phyloP scores from a whole-genome alignment of 1,284 basidiomycete genomes.

The Pterula multifida region DNA sequence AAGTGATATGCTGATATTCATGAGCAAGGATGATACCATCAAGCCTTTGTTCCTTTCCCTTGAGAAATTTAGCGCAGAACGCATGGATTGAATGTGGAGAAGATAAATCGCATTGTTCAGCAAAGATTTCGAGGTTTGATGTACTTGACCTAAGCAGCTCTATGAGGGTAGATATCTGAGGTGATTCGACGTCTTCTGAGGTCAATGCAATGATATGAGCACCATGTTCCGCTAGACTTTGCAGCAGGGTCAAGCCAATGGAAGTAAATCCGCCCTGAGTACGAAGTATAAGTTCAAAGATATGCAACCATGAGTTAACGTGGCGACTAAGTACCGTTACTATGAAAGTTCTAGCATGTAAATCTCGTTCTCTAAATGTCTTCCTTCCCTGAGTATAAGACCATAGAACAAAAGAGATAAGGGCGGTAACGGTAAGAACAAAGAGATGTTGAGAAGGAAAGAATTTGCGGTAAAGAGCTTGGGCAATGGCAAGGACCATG shows the following conservation, averaged over 20 bases:
- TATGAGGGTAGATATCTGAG: slow-evolving; percentile 44
- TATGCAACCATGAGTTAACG: too few species aligned
- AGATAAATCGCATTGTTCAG: slow-evolving; percentile 58
- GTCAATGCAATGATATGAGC: slow-evolving; percentile 66
- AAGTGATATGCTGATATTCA: slow-evolving; percentile 57
- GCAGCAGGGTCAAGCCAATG: slow-evolving; percentile 52
- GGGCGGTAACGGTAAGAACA: slow-evolving; percentile 10
- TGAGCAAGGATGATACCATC: slow-evolving; percentile 66
- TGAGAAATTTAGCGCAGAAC: slow-evolving; percentile 56
- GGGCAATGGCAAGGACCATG: slow-evolving; percentile 2
- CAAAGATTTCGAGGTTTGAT: slow-evolving; percentile 63
- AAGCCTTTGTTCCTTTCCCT: slow-evolving; percentile 49
- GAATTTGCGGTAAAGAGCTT: not conserved
- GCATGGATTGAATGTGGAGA: slow-evolving; percentile 50
- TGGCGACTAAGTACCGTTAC: slow-evolving; percentile 23
- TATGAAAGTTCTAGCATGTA: slow-evolving; percentile 33
- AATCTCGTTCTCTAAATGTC: slow-evolving; percentile 31
- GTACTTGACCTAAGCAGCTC: slow-evolving; percentile 51
- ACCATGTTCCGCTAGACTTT: slow-evolving; percentile 53
- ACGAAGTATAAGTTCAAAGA: too few species aligned
- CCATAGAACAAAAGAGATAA: slow-evolving; percentile 19
- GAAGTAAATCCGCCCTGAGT: slow-evolving; percentile 62
- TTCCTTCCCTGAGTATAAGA: slow-evolving; percentile 29
- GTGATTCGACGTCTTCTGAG: slow-evolving; percentile 40
- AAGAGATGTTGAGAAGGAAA: slow-evolving; percentile 3